A percentile compares a stretch with the other conserved stretches of the same genome.
Evolutionary conservation across 371 early-diverging fungal genomes (phyloP).

Genomic region (Lichtheimia corymbifera): DNA sequence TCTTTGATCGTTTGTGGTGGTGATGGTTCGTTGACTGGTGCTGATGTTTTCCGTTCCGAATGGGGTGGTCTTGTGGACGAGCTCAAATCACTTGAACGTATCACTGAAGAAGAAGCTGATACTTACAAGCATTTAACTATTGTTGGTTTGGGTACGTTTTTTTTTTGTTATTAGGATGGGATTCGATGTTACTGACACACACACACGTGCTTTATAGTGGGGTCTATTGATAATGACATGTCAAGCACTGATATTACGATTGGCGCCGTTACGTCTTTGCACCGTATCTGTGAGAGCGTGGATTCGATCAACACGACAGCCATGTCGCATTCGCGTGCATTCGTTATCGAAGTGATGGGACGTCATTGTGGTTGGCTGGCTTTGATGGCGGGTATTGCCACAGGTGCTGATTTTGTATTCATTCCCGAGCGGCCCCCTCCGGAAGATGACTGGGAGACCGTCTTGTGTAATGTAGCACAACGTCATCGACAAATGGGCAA

Average conservation of each 20-base stretch:
- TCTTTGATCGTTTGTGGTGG: conserved; percentile 96
- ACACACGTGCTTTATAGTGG: conserved; percentile 54
- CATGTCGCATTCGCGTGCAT: conserved; percentile 93
- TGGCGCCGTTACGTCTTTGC: conserved; percentile 93
- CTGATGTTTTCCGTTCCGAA: conserved; percentile 89
- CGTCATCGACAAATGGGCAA: conserved; percentile 83
- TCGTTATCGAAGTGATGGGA: conserved; percentile 99
- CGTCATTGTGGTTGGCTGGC: conserved; percentile 99
- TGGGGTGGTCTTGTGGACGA: conserved; percentile 85
- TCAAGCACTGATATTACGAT: conserved; percentile 94
- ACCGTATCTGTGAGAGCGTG: conserved; percentile 95
- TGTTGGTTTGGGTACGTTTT: conserved; percentile 71
- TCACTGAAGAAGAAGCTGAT: conserved; percentile 59
- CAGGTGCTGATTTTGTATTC: conserved; percentile 97
- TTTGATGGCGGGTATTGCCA: conserved; percentile 85
- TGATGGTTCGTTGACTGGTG: conserved; percentile 97
- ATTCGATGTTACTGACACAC: not conserved
- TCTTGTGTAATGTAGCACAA: conserved; percentile 77
- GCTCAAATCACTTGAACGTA: conserved; percentile 58
- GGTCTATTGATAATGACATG: conserved; percentile 97
- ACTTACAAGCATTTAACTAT: conserved; percentile 75
- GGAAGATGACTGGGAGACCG: conserved; percentile 84
- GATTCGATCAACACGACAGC: conserved; percentile 96
- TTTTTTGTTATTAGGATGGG: not conserved
- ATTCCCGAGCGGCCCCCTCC: conserved; percentile 95